Base-by-base conservation (phyloP, 164 flowering plant species). In the Chimonanthus praecox region DNA sequence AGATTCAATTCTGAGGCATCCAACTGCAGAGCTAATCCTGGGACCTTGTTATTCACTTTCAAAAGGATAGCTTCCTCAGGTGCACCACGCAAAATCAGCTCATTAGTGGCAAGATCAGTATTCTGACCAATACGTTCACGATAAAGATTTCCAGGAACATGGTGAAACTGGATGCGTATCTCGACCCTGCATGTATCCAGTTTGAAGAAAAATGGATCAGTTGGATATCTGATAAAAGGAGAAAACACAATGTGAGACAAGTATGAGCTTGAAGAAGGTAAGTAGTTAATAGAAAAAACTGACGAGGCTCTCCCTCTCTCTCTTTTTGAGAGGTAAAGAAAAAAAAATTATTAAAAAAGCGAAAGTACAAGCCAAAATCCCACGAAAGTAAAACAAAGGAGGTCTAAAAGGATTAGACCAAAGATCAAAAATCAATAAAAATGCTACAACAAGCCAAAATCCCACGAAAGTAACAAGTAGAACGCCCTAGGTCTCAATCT, bases 31-130 rank as follows among this genome's bases (percentile, higher is more conserved):
- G 86, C 85, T 71, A 87, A 66, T 68, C 92, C 92, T 43, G 92
- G 90, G 20, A 89, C 76, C 79, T 89, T 87, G 68, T 86, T 89
- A 81, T 86, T 89, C n/a, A 87, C 82, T 81, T 76, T 87, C 58
- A 89, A 80, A 7, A 84, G 83, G 75, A 89, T 89, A 77, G 90
- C 93, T 75, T 89, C 93, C 69, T 86, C 93, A 15, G 90, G 93
- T 21, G 70, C 76, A 68, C 82, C 90, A 0, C 88, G 78, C n/a
- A 89, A 76, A 74, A 84, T 85, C 50, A 89, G 81, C 74, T 87
- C 90, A 72, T 89, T 89, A 48, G 89, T 83, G 20, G 86, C 85
- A 44, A 78, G 85, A 66, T 86, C 82, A 18, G 75, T 67, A 54
- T 82, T 81, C 49, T 78, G 82, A 47, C 90, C 89, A 68, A 89